phyloP scores from a whole-genome alignment of 2,329 filamentous ascomycete species.

The Colletotrichum costaricense region DNA sequence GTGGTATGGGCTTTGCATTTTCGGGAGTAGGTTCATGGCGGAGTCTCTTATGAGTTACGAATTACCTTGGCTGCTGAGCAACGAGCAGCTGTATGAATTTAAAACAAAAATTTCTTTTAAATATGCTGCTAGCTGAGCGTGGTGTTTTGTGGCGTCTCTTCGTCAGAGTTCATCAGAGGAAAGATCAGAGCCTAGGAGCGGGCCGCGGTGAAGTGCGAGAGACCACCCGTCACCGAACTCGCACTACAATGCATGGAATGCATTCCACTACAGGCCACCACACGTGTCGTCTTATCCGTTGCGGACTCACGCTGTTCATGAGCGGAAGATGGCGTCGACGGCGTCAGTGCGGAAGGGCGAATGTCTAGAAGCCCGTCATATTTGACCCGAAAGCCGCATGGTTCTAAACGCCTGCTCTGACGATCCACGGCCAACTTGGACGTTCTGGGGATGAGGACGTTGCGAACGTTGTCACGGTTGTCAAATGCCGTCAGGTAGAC shows the following conservation, averaged over 20 bases:
- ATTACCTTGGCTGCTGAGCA: conserved; percentile 26
- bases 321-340: not conserved
- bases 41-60: conserved; percentile 35
- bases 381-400: not conserved
- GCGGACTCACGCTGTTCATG: not conserved
- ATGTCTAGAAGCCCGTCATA: not conserved
- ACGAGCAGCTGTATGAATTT: conserved; percentile 25
- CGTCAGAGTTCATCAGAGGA: not conserved
- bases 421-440: not conserved
- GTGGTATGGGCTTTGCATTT: conserved; percentile 23
- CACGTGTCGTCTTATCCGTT: conserved; percentile 20
- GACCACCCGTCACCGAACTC: not conserved
- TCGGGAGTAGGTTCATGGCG: conserved; percentile 18
- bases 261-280: not conserved
- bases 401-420: not conserved
- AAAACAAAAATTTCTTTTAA: not conserved
- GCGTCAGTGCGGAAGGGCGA: not conserved
- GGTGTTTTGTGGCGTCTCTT: not conserved
- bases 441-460: not conserved
- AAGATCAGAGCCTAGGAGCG: not conserved
- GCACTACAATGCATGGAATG: not conserved
- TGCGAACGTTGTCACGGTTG: not conserved
- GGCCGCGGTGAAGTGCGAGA: not conserved
- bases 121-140: not conserved
- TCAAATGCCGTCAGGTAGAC: not conserved